Conservation (phyloP, 305 asterid species). For the Monarda citriodora region DNA sequence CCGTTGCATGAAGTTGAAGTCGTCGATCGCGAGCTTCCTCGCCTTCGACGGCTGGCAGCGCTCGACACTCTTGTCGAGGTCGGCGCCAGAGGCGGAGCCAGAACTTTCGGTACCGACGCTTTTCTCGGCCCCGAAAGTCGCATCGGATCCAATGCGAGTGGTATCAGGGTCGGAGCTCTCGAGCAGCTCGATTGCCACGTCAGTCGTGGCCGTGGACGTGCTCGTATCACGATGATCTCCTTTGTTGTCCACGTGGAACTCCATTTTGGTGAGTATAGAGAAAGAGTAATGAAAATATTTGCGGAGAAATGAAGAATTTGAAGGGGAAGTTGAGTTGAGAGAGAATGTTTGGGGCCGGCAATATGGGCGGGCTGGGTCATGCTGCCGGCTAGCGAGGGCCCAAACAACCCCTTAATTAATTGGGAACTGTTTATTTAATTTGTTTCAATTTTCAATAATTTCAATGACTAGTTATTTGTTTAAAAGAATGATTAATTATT, state of each 20-base stretch:
- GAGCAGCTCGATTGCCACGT: constrained; percentile 17
- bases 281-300: constrained; percentile 4
- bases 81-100: constrained; percentile 7
- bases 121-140: constrained; percentile 5
- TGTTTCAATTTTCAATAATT: neutral
- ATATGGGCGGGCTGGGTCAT: constrained; percentile 34
- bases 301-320: constrained; percentile 21
- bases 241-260: constrained; percentile 16
- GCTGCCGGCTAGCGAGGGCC: constrained; percentile 63
- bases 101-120: constrained; percentile 3
- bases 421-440: constrained; percentile 5
- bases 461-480: constrained; percentile 1
- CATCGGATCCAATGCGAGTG: constrained; percentile 16
- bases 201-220: constrained; percentile 13
- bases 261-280: constrained; percentile 16
- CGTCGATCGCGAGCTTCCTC: constrained; percentile 37
- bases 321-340: constrained; percentile 8
- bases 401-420: constrained; percentile 30
- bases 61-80: neutral
- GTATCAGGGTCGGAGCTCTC: constrained; percentile 18
- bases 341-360: constrained; percentile 62
- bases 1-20: constrained; percentile 47
- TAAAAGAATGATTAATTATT: constrained; percentile 6
- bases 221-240: neutral
- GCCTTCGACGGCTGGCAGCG: constrained; percentile 4